Base-by-base conservation (phyloP, 2,329 filamentous ascomycete species). In the Diaporthe sp. region DNA sequence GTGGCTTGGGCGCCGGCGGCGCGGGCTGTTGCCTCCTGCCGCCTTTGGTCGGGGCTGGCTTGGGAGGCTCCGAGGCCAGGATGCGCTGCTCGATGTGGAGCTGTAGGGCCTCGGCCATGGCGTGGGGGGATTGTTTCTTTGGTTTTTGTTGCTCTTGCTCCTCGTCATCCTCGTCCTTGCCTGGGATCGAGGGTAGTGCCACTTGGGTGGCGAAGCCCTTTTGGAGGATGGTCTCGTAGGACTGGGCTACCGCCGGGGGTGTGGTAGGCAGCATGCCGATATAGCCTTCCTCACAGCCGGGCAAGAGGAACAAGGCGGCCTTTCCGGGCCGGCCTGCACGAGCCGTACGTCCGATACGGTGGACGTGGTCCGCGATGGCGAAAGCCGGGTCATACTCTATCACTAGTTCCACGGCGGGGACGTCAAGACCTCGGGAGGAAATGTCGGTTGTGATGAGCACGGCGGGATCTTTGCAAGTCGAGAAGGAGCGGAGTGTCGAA, bases 371-470 rank as follows among this genome's bases (percentile, higher is more conserved):
- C 76, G 96, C 94, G 33, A 95, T 92, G 81, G 94, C 95, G 84
- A 98, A 98, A 3, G 97, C 95, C 0, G 97, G 96, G 81, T 99
- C 97, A 82, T 98, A 98, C 83, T 99, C 97, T 73, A 99, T 90
- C 67, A 99, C 95, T 28, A 98, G 89, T 82, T 99, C 97, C 69
- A 99, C 95, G 68, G 97, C 96, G 0, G 96, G 96, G 22, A 99
- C 91, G 87, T 99, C 97, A 55, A 99, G 92, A 86, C 97, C 97
- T 81, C 97, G 95, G 28, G 97, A 97, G 17, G 97, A 95, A 68
- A 99, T 97, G 81, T 99, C 97, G 1, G 97, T 99, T 78, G 96
- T 97, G 77, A 99, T 90, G 22, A 99, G 89, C 4, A 99, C 91
- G 0, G 94, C 93, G 0, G 96, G 93, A 28, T 94, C 90, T 38